These are phyloP conservation scores for Ascochyta fabae DNA, from an alignment of 2,329 filamentous ascomycete genomes.

Conservation along the genomic window DNA sequence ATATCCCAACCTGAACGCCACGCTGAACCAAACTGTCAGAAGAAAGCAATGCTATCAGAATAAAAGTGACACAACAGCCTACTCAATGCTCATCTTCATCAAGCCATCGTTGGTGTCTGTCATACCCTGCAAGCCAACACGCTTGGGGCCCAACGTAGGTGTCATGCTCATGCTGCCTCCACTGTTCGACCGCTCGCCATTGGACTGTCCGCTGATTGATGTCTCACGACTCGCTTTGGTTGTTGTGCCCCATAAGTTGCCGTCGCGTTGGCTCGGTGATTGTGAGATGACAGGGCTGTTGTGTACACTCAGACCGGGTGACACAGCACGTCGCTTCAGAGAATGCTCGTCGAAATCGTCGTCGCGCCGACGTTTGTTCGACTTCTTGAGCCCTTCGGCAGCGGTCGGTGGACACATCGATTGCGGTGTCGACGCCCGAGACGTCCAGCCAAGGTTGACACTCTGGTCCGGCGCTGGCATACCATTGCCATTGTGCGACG, in stretches of 20 bases:
- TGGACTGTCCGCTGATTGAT: constrained; percentile 60
- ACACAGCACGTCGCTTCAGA: constrained; percentile 91
- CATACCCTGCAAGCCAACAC: constrained; percentile 78
- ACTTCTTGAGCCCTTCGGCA: constrained; percentile 52
- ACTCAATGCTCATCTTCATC: constrained; percentile 98
- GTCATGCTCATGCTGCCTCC: constrained; percentile 56
- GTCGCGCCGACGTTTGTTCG: constrained; percentile 78
- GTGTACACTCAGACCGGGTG: constrained; percentile 87
- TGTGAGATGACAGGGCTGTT: constrained; percentile 85
- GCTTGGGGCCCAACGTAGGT: constrained; percentile 54
- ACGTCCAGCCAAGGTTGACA: constrained; percentile 32
- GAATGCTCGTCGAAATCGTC: constrained; percentile 88
- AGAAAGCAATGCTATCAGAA: constrained; percentile 5
- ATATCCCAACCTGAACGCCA: constrained; percentile 30
- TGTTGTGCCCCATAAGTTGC: constrained; percentile 73
- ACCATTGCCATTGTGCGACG: constrained; percentile 28
- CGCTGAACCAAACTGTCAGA: constrained; percentile 27
- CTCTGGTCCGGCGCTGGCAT: constrained; percentile 29
- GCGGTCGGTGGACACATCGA: constrained; percentile 47
- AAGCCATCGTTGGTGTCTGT: constrained; percentile 92
- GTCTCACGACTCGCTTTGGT: constrained; percentile 66
- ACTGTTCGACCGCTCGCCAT: constrained; percentile 56
- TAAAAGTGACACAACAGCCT: not conserved
- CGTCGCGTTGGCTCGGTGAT: constrained; percentile 78
- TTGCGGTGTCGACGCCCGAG: constrained; percentile 48